Base-by-base conservation (phyloP, 108 stramenopile genomes). In the Mediolabrus comicus region DNA sequence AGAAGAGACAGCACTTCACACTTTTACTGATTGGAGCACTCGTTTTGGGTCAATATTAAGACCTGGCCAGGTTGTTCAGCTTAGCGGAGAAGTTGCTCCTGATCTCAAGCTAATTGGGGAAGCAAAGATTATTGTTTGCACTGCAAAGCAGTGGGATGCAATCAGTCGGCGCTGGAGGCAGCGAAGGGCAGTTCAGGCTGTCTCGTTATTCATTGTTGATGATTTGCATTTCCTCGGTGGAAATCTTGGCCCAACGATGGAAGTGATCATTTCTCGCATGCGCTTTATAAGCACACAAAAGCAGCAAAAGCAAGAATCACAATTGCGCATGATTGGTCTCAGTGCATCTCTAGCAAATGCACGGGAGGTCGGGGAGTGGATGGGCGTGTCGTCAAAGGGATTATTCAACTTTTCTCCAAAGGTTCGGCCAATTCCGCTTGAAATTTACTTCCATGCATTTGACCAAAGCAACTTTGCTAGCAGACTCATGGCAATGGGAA, bases 341-440 rank as follows among this genome's bases (percentile, higher is more conserved):
- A 83, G 92, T 59, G 92, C 97, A 6, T 95, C 97, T 4, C 68
- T 98, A 22, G 98, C 99, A 22, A 98, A 99, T 79, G 97, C 97
- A 0, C 88, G 92, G 55, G 99, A 99, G 73, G 87, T 99, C 6
- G 99, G 92, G 25, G 99, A 97, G 57, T 98, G 98, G 98, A 88
- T 99, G 80, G 98, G 99, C 17, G 98, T 95, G 10, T 61, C 95
- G 6, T 58, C 65, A 19, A 88, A 91, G 63, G 89, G 87, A 49
- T 62, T 96, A 14, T 97, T 97, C 85, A 97, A 97, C 77, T 98
- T 99, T 84, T 89, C 92, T 38, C 94, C 97, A 10, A 91, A 93
- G 57, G 95, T 92, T 0, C 67, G 98, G 61, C 99, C 99, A 3
- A 79, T 81, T 38, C 97, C 98, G 7, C 81, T 99, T 13, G 99